Conservation (phyloP, 2,329 filamentous ascomycete species). For the Endoconidiophora laricicola region DNA sequence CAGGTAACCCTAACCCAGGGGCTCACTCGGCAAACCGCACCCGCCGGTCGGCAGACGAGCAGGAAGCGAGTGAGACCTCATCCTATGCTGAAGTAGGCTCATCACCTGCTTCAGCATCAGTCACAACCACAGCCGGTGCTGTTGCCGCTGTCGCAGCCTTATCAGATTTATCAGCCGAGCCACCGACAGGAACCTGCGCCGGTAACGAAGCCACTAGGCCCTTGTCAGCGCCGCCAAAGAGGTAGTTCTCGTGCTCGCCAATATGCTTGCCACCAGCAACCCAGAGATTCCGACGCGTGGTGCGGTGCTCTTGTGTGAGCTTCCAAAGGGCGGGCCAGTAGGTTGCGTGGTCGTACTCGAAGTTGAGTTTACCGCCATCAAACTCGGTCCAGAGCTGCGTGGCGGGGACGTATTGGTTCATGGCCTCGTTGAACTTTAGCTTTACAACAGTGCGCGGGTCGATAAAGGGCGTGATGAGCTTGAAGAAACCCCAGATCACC, state of each 20-base stretch:
- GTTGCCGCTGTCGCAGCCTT: constrained; percentile 14
- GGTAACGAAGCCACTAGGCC: constrained; percentile 10
- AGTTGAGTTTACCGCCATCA: constrained; percentile 61
- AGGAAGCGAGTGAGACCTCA: constrained; percentile 4
- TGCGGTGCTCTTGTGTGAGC: constrained; percentile 49
- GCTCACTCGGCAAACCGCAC: constrained; percentile 7
- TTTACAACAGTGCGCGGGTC: constrained; percentile 87
- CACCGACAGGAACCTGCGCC: constrained; percentile 7
- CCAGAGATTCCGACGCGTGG: constrained; percentile 55
- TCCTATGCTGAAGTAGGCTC: constrained; percentile 12
- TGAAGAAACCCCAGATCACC: constrained; percentile 88
- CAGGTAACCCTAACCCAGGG: background rate
- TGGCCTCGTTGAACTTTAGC: constrained; percentile 93
- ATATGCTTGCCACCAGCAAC: constrained; percentile 60
- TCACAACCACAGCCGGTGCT: constrained; percentile 15
- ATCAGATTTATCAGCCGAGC: constrained; percentile 6
- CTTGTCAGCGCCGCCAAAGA: constrained; percentile 41
- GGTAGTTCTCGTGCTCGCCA: constrained; percentile 74
- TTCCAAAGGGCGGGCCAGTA: constrained; percentile 82
- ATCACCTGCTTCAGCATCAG: no score
- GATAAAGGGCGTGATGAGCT: constrained; percentile 88
- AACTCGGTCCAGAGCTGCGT: constrained; percentile 69
- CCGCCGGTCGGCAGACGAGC: constrained; percentile 3
- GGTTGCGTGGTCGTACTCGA: constrained; percentile 72
- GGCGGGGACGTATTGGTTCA: constrained; percentile 62